phyloP scores from a whole-genome alignment of 495 filamentous ascomycete genomes.

The Penicillium manginii region DNA sequence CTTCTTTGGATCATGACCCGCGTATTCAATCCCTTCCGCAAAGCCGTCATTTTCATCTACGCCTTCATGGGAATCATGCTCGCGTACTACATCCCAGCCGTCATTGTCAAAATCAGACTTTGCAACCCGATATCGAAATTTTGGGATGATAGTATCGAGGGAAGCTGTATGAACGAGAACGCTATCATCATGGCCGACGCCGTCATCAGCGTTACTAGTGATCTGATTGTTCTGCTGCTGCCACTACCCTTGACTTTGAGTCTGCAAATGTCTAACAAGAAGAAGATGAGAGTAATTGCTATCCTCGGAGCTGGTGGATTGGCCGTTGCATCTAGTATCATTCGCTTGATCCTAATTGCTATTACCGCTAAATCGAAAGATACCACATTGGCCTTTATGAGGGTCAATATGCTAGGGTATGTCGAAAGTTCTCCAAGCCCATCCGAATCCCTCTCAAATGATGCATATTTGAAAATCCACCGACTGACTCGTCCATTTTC shows the following conservation, averaged over 20 bases:
- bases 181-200: constrained; percentile 43
- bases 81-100: constrained; percentile 42
- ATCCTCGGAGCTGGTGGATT: constrained; percentile 44
- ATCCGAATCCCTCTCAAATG: too few relatives aligned
- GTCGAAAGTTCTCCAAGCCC: background rate
- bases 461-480: background rate
- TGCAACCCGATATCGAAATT: constrained; percentile 42
- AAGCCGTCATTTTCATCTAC: constrained; percentile 38
- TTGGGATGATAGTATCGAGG: constrained; percentile 27
- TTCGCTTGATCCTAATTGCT: constrained; percentile 40
- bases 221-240: constrained; percentile 38
- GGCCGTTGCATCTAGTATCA: constrained; percentile 41
- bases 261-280: constrained; percentile 37
- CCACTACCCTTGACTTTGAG: constrained; percentile 38
- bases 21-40: constrained; percentile 40
- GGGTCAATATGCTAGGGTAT: constrained; percentile 43
- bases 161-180: constrained; percentile 38
- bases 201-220: constrained; percentile 41
- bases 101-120: constrained; percentile 43
- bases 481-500: constrained; percentile 2
- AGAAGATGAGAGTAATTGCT: constrained; percentile 38
- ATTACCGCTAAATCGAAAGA: constrained; percentile 31
- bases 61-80: constrained; percentile 43
- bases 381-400: constrained; percentile 39
- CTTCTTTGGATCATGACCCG: constrained; percentile 46